These are phyloP conservation scores for Pythium brachiatum DNA, from an alignment of 352 stramenopile species.

Conservation along the genomic window DNA sequence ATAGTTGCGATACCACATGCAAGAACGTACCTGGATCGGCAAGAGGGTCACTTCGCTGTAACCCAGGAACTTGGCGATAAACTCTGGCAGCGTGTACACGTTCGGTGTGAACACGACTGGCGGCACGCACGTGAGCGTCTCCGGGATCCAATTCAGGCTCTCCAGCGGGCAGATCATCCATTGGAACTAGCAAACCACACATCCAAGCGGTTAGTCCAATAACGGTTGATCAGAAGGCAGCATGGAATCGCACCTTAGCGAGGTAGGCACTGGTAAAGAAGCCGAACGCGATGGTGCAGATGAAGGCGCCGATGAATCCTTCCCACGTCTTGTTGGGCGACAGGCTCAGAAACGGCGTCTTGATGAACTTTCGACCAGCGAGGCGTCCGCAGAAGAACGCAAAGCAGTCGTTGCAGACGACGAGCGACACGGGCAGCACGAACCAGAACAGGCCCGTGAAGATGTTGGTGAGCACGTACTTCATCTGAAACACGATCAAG, in stretches of 20 bases:
- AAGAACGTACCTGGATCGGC: conserved; percentile 67
- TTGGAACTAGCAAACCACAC: conserved; percentile 46
- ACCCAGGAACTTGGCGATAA: conserved; percentile 79
- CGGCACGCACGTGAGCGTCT: conserved; percentile 62
- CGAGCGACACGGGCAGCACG: conserved; percentile 91
- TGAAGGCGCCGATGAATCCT: conserved; percentile 95
- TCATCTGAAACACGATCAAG: conserved; percentile 96
- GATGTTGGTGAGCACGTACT: conserved; percentile 96
- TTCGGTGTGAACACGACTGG: conserved; percentile 59
- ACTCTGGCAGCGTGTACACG: conserved; percentile 60
- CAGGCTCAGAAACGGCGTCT: conserved; percentile 86
- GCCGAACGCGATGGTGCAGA: conserved; percentile 95
- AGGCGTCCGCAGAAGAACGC: conserved; percentile 92
- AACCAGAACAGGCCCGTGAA: conserved; percentile 97
- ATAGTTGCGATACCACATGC: background rate
- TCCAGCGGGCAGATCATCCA: conserved; percentile 95
- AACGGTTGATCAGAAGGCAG: background rate
- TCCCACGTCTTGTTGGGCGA: conserved; percentile 99
- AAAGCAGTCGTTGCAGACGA: conserved; percentile 96
- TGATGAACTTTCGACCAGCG: conserved; percentile 92
- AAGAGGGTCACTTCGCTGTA: conserved; percentile 77
- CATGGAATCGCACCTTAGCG: conserved; percentile 45
- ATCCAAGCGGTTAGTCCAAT: background rate
- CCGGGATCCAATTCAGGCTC: conserved; percentile 71
- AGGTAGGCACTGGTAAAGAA: conserved; percentile 92